Conservation (phyloP, 2,329 filamentous ascomycete genomes). For the Botrytis sinoallii region DNA sequence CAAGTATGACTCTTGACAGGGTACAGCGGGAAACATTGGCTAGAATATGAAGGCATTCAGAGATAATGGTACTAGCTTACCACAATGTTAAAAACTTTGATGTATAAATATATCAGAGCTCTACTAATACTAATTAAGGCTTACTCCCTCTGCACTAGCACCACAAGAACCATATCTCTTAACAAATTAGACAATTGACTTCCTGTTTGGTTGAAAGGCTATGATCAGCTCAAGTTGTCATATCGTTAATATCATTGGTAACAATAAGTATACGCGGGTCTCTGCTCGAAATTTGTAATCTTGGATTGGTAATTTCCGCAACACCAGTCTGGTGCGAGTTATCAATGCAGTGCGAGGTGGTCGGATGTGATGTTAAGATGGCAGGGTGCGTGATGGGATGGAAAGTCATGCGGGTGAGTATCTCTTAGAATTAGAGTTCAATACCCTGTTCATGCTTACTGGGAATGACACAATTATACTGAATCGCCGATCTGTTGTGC, state of each 20-base stretch:
- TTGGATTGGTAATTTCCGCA: not conserved
- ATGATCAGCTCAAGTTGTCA: not conserved
- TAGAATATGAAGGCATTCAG: too few species aligned
- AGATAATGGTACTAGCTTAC: too few species aligned
- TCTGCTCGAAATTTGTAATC: not conserved
- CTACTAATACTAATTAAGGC: too few species aligned
- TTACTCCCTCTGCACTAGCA: too few species aligned
- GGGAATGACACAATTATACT: not conserved
- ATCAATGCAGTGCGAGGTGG: not conserved
- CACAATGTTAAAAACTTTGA: too few species aligned
- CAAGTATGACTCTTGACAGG: too few species aligned
- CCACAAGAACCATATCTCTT: too few species aligned
- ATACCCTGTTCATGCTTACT: not conserved
- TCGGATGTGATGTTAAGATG: not conserved
- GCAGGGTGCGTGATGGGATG: not conserved
- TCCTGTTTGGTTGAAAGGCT: not conserved
- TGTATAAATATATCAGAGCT: too few species aligned
- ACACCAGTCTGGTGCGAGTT: not conserved
- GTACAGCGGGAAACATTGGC: too few species aligned
- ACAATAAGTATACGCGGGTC: not conserved
- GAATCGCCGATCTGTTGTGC: not conserved
- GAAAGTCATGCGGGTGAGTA: not conserved
- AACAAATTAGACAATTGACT: not conserved
- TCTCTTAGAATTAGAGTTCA: not conserved
- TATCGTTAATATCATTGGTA: not conserved